A percentile compares a stretch with the other conserved stretches of the same genome.
These are phyloP conservation scores for Sugiyamaella marilandica DNA, from an alignment of 805 yeast genomes.

Conservation along the genomic window DNA sequence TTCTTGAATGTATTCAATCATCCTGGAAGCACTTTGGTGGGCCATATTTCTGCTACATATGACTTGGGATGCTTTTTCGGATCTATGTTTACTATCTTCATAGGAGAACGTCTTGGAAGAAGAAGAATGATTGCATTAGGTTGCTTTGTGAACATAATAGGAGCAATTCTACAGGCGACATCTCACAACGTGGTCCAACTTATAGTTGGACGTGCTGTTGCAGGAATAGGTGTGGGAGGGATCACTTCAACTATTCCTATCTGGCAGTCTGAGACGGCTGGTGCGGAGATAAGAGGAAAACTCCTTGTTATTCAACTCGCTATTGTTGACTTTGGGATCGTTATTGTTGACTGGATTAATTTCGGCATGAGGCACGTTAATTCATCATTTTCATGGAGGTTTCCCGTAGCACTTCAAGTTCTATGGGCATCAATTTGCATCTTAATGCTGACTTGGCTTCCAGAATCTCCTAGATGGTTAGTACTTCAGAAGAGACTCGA, in stretches of 20 bases:
- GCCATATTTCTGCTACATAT: slow-evolving; percentile 39
- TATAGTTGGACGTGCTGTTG: slow-evolving; percentile 57
- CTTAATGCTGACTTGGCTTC: slow-evolving; percentile 52
- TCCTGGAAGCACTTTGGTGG: slow-evolving; percentile 51
- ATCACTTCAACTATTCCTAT: slow-evolving; percentile 51
- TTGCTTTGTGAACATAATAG: slow-evolving; percentile 49
- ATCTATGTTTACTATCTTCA: slow-evolving; percentile 44
- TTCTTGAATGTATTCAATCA: slow-evolving; percentile 50
- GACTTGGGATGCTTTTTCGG: slow-evolving; percentile 41
- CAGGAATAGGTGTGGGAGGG: slow-evolving; percentile 29
- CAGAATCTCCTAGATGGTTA: slow-evolving; percentile 82
- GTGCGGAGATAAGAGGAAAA: slow-evolving; percentile 55
- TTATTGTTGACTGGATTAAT: slow-evolving; percentile 67
- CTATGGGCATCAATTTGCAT: slow-evolving; percentile 49
- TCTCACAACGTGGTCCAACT: slow-evolving; percentile 62
- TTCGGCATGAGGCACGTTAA: slow-evolving; percentile 48
- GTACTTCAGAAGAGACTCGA: slow-evolving; percentile 47
- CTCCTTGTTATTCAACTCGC: slow-evolving; percentile 62
- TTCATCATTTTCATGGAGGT: slow-evolving; percentile 46
- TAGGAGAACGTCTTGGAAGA: slow-evolving; percentile 34
- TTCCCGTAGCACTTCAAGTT: slow-evolving; percentile 64
- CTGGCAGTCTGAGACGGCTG: slow-evolving; percentile 71
- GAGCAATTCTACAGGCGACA: slow-evolving; percentile 53
- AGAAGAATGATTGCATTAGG: slow-evolving; percentile 55
- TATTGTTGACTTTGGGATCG: slow-evolving; percentile 62